A percentile compares a stretch with the other conserved stretches of the same genome.
These are phyloP conservation scores for Eimeria zaria DNA, from an alignment of 169 alveolate species.

Conservation along the genomic window DNA sequence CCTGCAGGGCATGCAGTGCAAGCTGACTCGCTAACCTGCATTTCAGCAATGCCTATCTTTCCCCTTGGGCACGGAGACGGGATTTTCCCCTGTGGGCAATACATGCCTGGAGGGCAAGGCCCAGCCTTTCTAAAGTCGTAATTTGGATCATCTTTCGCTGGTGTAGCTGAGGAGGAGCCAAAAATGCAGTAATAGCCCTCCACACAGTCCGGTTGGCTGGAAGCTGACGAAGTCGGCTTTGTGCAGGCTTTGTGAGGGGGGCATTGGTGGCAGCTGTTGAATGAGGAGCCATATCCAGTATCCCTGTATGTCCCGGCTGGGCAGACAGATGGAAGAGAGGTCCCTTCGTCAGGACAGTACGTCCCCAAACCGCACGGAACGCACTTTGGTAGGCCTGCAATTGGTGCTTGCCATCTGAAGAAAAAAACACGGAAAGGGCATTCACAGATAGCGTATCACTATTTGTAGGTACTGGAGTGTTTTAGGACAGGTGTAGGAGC, in stretches of 20 bases:
- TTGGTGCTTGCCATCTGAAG: neutral
- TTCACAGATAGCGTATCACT: neutral
- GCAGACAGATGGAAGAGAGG: neutral
- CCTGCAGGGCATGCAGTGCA: conserved; percentile 65
- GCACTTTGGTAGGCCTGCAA: neutral
- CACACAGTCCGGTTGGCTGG: neutral
- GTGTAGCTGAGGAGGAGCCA: conserved; percentile 10
- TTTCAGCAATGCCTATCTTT: conserved; percentile 14
- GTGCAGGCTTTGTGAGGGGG: conserved; percentile 45
- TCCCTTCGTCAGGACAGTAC: conserved; percentile 72
- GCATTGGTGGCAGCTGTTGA: conserved; percentile 46
- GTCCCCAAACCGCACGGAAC: conserved; percentile 5
- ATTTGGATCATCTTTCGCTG: neutral
- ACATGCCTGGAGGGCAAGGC: conserved; percentile 31
- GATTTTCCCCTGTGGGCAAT: neutral
- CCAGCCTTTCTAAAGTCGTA: conserved; percentile 15
- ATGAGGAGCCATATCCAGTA: conserved; percentile 35
- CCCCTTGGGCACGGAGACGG: conserved; percentile 69
- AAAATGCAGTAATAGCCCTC: conserved; percentile 66
- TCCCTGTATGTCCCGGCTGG: conserved; percentile 45
- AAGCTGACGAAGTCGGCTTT: too few relatives aligned
- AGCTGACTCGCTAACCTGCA: neutral
- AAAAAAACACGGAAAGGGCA: neutral
- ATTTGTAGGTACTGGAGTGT: neutral
- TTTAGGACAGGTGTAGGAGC: neutral